Percentiles rank a stretch among this genome's conserved stretches.
Evolutionary conservation across 2,329 filamentous ascomycete species (phyloP).

Genomic region (Ophiostoma australiae): DNA sequence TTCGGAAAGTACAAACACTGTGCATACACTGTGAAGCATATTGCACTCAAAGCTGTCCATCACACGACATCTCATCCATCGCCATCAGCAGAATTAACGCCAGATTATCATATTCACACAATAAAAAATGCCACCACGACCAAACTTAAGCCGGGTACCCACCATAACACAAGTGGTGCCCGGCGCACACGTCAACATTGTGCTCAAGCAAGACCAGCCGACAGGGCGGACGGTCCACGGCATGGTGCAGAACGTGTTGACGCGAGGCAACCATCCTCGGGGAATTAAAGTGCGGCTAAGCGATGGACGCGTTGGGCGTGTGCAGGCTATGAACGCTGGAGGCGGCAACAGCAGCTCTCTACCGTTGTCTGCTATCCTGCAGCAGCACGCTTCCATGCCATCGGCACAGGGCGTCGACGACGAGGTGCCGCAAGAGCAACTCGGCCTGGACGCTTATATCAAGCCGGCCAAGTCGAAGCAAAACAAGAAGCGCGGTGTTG

Average conservation of each 20-base stretch:
- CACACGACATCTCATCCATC: not conserved
- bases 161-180: constrained; percentile 45
- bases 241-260: constrained; percentile 62
- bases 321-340: constrained; percentile 56
- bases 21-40: not conserved
- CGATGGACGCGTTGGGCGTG: constrained; percentile 68
- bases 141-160: constrained; percentile 20
- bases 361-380: constrained; percentile 21
- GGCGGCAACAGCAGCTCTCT: not conserved
- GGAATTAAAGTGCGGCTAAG: constrained; percentile 73
- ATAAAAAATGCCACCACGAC: constrained; percentile 11
- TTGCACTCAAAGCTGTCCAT: not conserved
- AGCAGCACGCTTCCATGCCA: constrained; percentile 11
- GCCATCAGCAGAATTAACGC: not conserved
- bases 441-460: constrained; percentile 49
- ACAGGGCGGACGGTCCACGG: constrained; percentile 68
- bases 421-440: constrained; percentile 39
- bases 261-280: constrained; percentile 66
- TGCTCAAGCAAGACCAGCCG: constrained; percentile 70
- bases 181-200: constrained; percentile 63
- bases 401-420: constrained; percentile 22
- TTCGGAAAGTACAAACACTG: not conserved
- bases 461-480: constrained; percentile 31
- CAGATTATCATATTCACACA: no score
- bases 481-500: constrained; percentile 32